Evolutionary conservation across 768 basidiomycete genomes (phyloP), one percentile per base, ranked within the genome.

Genomic region (Tubosaeta sp.): DNA sequence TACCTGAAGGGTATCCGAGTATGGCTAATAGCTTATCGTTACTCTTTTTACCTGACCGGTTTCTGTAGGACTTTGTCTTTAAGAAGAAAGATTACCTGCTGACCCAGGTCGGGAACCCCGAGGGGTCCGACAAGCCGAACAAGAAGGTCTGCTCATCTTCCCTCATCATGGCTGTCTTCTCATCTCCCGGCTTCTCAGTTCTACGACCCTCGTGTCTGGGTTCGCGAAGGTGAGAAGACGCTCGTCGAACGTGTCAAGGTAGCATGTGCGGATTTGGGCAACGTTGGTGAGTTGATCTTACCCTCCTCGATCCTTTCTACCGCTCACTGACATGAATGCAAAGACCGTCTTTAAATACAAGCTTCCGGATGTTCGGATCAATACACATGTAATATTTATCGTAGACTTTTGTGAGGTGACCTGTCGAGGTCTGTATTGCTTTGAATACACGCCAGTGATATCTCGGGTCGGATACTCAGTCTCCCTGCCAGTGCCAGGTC

Each of bases 171-270:
- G 22, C 17, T 34, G 13, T 13, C 8, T 4, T 33, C 51, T 54
- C 14, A 56, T n/a, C 5, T 43, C 27, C 14, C 17, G 10, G 37
- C 31, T 17, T 17, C 17, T 13, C 57, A 88, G 88, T 87, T 71
- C 78, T 95, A 95, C 74, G 93, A 95, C 71, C 95, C 94, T 46
- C 91, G 95, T 77, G 86, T 95, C 54, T 99, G 95, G 95, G 93
- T 99, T 46, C 90, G 95, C 64, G 93, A 97, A 74, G 95, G 95
- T 59, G 94, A 98, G 78, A 94, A 95, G 84, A 95, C 93, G 17
- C 81, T 98, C 59, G 43, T 70, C 44, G 80, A 71, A 56, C 91
- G 95, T 66, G 91, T 97, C 75, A 91, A 93, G 74, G 86, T 89
- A 71, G 94, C 95, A n/a, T 94, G 92, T 74, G 60, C 71, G 39